Base-by-base conservation (phyloP, 176 grass and related monocot species). In the Thalia dealbata region DNA sequence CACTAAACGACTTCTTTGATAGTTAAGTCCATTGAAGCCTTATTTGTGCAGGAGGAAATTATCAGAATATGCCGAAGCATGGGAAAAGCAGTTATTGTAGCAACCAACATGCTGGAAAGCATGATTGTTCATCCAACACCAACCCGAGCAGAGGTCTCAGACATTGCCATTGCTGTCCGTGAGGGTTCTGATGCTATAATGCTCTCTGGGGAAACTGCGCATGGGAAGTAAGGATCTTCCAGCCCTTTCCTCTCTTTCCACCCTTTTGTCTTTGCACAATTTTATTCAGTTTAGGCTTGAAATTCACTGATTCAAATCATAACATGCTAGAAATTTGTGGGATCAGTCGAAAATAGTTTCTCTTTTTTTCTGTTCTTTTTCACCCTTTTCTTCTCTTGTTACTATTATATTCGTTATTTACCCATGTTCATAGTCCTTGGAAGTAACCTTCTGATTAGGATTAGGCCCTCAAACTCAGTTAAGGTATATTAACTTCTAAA, bases 61-160 rank as follows among this genome's bases (percentile, higher is more conserved):
- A 99, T 99, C 82, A 88, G 91, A 80, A 81, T 81, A 75, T 99
- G 95, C 79, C 88, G 95, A 70, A 93, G 95, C 81, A 99, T 99
- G 95, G 95, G 95, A 61, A 99, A 99, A 80, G 81, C 95, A 78
- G 95, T 99, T 69, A 93, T 99, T 79, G 95, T 99, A 11, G 95
- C 95, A 52, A 99, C 95, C 52, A 99, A 99, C 87, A 99, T 99
- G 95, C 79, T 99, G 44, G 95, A 99, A 82, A 99, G 95, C 82
- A 99, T 99, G 95, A 99, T 99, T 71, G 83, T 99, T 78, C 95
- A 99, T 84, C 95, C 95, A 56, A 99, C 95, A 55, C 95, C 95
- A 62, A 99, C 95, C 35, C 85, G 95, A 59, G 95, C 95, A 41
- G 95, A 99, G 81, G 90, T 99, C 73, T 99, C 95, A 52, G 95